Percentiles rank a stretch among this genome's conserved stretches.
phyloP scores from a whole-genome alignment of 441 rosid genomes.

The Viola pubescens region DNA sequence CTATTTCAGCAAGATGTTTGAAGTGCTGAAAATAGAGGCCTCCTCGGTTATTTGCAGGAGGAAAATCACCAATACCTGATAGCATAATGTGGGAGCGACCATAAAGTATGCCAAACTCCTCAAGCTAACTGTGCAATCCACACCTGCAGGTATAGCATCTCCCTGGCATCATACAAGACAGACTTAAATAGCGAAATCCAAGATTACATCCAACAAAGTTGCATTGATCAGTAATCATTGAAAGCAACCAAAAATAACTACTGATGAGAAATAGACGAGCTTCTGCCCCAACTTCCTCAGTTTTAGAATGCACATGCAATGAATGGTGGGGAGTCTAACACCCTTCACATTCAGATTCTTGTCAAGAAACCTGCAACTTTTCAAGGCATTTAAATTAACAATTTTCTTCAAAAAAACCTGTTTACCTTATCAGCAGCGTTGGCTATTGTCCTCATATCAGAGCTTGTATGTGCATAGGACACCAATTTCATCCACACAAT shows the following conservation, averaged over 20 bases:
- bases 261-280: background rate
- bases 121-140: conserved; percentile 46
- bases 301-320: background rate
- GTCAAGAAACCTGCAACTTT: background rate
- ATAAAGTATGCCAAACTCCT: conserved; percentile 89
- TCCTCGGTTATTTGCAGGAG: background rate
- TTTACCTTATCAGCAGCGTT: conserved; percentile 60
- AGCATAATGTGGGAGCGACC: conserved; percentile 96
- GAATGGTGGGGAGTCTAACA: background rate
- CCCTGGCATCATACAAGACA: conserved; percentile 39
- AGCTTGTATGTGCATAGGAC: conserved; percentile 84
- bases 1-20: background rate
- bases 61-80: conserved; percentile 56
- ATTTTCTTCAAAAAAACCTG: background rate
- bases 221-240: no score
- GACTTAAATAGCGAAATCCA: no score
- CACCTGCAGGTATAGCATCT: conserved; percentile 25
- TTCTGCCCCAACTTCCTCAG: background rate
- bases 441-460: conserved; percentile 63
- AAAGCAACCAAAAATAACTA: background rate
- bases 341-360: background rate
- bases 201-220: no score
- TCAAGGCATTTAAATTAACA: background rate
- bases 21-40: background rate
- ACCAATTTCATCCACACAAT: conserved; percentile 89